These are phyloP conservation scores for Acorus calamus DNA, from an alignment of 106 monocot species.

Conservation along the genomic window DNA sequence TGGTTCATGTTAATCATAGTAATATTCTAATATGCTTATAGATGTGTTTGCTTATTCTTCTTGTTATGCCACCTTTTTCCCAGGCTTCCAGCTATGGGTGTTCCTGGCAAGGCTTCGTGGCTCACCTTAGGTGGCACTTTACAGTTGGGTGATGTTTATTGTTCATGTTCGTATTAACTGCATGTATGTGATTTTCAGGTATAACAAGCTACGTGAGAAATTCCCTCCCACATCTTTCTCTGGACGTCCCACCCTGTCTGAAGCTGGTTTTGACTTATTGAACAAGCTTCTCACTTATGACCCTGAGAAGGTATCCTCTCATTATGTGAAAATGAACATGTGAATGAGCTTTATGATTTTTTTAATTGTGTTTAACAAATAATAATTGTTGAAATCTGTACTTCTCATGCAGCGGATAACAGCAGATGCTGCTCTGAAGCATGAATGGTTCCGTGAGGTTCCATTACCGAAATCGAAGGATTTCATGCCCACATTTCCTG, in stretches of 20 bases:
- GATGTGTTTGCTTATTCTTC: too few species aligned
- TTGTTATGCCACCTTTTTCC: too few species aligned
- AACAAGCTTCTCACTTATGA: slow-evolving; percentile 71
- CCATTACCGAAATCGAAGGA: slow-evolving; percentile 77
- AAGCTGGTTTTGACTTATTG: slow-evolving; percentile 69
- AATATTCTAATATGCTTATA: too few species aligned
- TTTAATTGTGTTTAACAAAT: neutral
- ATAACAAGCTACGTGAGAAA: slow-evolving; percentile 47
- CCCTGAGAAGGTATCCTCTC: slow-evolving; percentile 51
- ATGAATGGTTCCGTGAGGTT: slow-evolving; percentile 63
- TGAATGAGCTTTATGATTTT: too few species aligned
- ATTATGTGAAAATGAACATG: too few species aligned
- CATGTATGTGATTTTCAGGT: slow-evolving; percentile 24
- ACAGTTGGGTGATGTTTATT: neutral
- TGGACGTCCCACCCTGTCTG: slow-evolving; percentile 55
- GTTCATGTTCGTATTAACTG: neutral
- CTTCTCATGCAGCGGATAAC: slow-evolving; percentile 42
- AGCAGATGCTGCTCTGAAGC: slow-evolving; percentile 63
- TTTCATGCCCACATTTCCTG: slow-evolving; percentile 80
- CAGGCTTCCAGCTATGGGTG: too few species aligned
- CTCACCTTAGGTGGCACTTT: too few species aligned
- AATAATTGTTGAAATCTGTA: neutral
- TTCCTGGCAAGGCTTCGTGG: too few species aligned
- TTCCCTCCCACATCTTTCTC: slow-evolving; percentile 57
- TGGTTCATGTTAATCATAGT: too few species aligned